Evolutionary conservation across 768 basidiomycete genomes (phyloP).

Genomic region (Cubamyces sp.): DNA sequence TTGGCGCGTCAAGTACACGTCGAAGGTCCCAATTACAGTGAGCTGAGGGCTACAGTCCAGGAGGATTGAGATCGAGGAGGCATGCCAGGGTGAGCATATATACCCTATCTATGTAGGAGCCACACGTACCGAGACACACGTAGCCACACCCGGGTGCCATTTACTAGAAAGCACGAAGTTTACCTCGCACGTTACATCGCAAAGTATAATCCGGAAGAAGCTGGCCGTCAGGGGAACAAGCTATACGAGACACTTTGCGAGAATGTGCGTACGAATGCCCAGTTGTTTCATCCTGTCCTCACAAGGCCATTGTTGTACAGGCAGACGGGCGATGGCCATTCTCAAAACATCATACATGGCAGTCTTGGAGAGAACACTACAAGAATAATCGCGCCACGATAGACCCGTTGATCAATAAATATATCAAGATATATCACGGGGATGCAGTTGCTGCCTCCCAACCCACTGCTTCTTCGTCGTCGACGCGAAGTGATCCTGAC

Average conservation of each 20-base stretch:
- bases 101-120: neutral
- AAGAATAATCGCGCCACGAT: conserved; percentile 23
- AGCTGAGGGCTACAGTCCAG: too few relatives aligned
- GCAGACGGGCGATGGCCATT: conserved; percentile 24
- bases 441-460: neutral
- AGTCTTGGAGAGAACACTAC: conserved; percentile 36
- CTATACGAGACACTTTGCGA: conserved; percentile 29
- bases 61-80: too few relatives aligned
- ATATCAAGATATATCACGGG: conserved; percentile 11
- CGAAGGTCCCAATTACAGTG: too few relatives aligned
- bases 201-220: conserved; percentile 24
- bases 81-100: neutral
- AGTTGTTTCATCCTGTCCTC: neutral
- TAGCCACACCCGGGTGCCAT: conserved; percentile 10
- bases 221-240: conserved; percentile 26
- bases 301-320: neutral
- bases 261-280: conserved; percentile 24
- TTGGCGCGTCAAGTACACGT: too few relatives aligned
- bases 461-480: neutral
- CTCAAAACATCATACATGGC: conserved; percentile 31
- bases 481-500: neutral
- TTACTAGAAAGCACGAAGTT: conserved; percentile 24
- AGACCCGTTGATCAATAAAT: conserved; percentile 23
- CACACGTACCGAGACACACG: too few relatives aligned
- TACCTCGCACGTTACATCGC: conserved; percentile 31